phyloP scores from a whole-genome alignment of 495 filamentous ascomycete species.

The Lepraria neglecta region DNA sequence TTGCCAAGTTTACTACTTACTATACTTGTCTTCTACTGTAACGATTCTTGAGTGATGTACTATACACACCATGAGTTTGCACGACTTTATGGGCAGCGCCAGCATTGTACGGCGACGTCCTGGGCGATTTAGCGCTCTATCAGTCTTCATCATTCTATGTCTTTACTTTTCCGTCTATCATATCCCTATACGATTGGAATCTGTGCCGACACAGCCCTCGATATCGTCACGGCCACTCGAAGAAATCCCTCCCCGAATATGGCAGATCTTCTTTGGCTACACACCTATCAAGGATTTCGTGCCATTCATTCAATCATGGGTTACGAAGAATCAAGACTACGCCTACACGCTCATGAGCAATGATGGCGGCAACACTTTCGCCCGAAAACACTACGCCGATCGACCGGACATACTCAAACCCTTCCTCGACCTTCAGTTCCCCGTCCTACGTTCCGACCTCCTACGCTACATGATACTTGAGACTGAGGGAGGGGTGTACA shows the following conservation, averaged over 20 bases:
- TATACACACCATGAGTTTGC: too few species aligned
- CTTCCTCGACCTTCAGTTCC: constrained; percentile 37
- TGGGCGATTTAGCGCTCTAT: too few species aligned
- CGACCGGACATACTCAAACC: too few species aligned
- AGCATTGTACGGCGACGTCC: too few species aligned
- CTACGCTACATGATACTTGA: too few species aligned
- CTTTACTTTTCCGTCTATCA: neutral
- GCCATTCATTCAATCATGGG: constrained; percentile 28
- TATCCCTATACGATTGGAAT: neutral
- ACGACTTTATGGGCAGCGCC: too few species aligned
- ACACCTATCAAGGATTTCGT: constrained; percentile 20
- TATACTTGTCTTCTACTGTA: too few species aligned
- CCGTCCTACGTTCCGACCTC: constrained; percentile 46
- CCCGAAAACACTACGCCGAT: too few species aligned
- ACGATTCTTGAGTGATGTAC: too few species aligned
- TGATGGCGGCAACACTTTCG: too few species aligned
- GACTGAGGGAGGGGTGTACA: too few species aligned
- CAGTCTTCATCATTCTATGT: neutral
- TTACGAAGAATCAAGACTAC: constrained; percentile 25
- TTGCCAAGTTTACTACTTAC: too few species aligned
- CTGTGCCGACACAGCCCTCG: neutral
- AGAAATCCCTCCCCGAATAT: constrained; percentile 30
- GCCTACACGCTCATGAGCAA: constrained; percentile 34
- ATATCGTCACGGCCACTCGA: neutral
- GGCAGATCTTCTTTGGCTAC: constrained; percentile 33